Evolutionary conservation across 2,329 filamentous ascomycete species (phyloP).

Genomic region (Xylaria sp.): DNA sequence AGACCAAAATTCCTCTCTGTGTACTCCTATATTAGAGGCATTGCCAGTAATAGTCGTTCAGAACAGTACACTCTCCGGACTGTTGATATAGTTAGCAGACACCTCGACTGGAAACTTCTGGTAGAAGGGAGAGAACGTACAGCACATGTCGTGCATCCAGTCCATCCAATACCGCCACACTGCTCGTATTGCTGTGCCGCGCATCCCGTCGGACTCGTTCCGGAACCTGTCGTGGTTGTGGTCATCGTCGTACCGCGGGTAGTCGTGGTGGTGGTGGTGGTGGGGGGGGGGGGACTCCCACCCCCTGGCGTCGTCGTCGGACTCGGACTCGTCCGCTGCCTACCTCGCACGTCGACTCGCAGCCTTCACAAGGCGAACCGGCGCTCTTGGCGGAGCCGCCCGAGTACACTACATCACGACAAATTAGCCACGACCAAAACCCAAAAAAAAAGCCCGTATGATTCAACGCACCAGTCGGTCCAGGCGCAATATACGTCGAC

Average conservation of each 20-base stretch:
- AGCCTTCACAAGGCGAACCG: slow-evolving; percentile 24
- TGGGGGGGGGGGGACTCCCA: no score
- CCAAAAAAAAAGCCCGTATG: no score
- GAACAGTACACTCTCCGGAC: slow-evolving; percentile 22
- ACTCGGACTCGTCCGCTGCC: slow-evolving; percentile 13
- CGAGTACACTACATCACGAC: slow-evolving; percentile 14
- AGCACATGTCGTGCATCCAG: slow-evolving; percentile 25
- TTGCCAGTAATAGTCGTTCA: slow-evolving; percentile 29
- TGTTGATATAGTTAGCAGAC: slow-evolving; percentile 17
- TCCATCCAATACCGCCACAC: slow-evolving; percentile 25
- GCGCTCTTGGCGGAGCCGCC: slow-evolving; percentile 26
- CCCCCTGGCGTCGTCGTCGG: slow-evolving; percentile 6
- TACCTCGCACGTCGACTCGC: slow-evolving; percentile 26
- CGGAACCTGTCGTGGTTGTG: slow-evolving; percentile 4
- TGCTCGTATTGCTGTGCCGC: slow-evolving; percentile 23
- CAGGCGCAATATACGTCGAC: slow-evolving; percentile 28
- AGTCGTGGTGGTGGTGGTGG: slow-evolving; percentile 7
- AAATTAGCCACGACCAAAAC: neutral
- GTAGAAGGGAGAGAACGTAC: slow-evolving; percentile 16
- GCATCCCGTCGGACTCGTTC: slow-evolving; percentile 19
- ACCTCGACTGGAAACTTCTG: neutral
- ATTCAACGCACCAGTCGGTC: slow-evolving; percentile 24
- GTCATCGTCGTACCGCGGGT: slow-evolving; percentile 5
- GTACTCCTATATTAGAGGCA: slow-evolving; percentile 8
- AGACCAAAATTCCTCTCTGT: no score